Evolutionary conservation across 2,329 filamentous ascomycete species (phyloP), one percentile per base, ranked within the genome.

Genomic region (Aspergillus chevalieri): DNA sequence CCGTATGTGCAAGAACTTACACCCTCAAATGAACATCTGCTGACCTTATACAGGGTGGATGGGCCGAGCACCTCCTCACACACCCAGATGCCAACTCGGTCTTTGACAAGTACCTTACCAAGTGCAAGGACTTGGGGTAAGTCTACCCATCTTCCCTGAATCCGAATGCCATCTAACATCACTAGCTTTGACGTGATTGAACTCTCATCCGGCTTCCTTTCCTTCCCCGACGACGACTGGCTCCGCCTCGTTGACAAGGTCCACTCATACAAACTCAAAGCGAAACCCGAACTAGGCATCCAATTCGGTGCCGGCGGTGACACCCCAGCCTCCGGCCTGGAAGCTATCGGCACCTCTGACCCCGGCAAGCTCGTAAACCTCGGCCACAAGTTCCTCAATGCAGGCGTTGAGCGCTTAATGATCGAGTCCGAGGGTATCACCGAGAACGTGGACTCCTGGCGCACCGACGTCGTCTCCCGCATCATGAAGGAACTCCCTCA

Each of bases 401-500:
- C 69, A 0, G 78, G 78, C 0, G 77, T 81, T 3, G 77, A 80
- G 60, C 66, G 77, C 7, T 68, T 81, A 56, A 81, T 81, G 78
- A 78, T 80, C 48, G 77, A 82, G 58, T 79, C 76, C n/a, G 78
- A 81, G 62, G 78, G 78, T 0, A 81, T 81, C 54, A 81, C 78
- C 0, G 78, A 80, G 65, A 81, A 80, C 47, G 77, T 81, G 6
- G 67, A 64, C 46, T 68, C 62, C 7, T 80, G 79, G 79, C 66
- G 76, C 49, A 81, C 76, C 2, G 78, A 81, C 55, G 77, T 80
- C 2, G 77, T 81, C 14, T 76, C 77, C 38, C 61, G 63, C 24
- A 78, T 80, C 41, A 65, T 81, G 63, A 71, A 73, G 47, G 76
- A 79, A 44, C 49, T 80, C 17, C 76, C 77, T 0, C 52, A 65